Base-by-base conservation (phyloP, 169 alveolate genomes). In the Babesia gibsoni region DNA sequence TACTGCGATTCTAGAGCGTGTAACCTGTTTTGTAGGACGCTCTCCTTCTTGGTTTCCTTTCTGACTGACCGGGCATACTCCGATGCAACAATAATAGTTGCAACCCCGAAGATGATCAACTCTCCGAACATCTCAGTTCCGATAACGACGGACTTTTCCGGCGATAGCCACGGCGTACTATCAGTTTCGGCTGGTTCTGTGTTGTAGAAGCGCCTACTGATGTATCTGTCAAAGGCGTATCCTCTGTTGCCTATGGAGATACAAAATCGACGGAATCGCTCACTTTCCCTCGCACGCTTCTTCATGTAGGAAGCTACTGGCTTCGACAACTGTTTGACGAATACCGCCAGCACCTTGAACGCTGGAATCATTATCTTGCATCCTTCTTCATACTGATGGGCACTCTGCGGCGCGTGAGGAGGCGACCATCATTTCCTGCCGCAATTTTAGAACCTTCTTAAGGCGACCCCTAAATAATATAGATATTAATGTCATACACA, bases 51-150 rank as follows among this genome's bases (percentile, higher is more conserved):
- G 39, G 87, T 67, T 49, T 88, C 92, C 46, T 88, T 88, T 32
- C 79, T 46, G 18, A 77, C 84, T 23, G 87, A 70, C 52, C 92
- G 66, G 25, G 84, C 83, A 45, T 88, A 88, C 42, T 88, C 92
- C 22, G 92, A 88, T 16, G 81, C 35, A 37, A 88, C 82, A 4
- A 88, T 63, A 43, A 80, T 39, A 18, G 92, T 88, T 16, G 92
- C 92, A 36, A 80, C 70, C 16, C 68, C 49, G 25, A 88, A 88
- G 2, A 88, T 73, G 8, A 88, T 65, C 33, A 83, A 39, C 36
- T 88, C 92, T 25, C 92, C 92, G 1, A 88, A 58, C 14, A 88
- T 45, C 58, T 88, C 92, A 36, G 89, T 83, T n/a, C 92, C 92
- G 48, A 88, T 84, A 29, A 73, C 82, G 10, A 88, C 92, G 10